Conservation (phyloP, 2,329 filamentous ascomycete genomes). For the Ophiocordyceps polyrhachis-furcata region DNA sequence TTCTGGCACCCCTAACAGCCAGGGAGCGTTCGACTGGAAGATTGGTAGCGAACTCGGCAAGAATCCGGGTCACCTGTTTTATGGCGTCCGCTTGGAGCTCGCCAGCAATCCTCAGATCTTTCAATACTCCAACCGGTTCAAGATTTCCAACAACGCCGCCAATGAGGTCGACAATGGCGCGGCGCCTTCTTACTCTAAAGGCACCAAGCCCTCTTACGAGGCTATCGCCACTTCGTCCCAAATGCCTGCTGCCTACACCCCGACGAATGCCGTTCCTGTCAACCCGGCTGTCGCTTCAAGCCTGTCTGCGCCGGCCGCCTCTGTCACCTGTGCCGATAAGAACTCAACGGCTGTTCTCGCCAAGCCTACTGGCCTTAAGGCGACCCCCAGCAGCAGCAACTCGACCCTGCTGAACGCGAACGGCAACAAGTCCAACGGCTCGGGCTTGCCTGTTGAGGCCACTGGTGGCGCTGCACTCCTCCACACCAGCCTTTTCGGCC, state of each 20-base stretch:
- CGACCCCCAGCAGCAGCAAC: not conserved
- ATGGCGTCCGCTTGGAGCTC: not conserved
- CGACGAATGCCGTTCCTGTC: not conserved
- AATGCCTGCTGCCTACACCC: not conserved
- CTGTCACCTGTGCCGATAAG: not conserved
- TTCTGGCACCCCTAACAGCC: not conserved
- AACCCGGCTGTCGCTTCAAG: not conserved
- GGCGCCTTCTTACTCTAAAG: not conserved
- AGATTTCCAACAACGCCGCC: not conserved
- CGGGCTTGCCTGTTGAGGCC: not conserved
- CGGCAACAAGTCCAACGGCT: not conserved
- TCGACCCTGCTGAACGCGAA: not conserved
- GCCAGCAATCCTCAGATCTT: not conserved
- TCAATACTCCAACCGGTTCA: not conserved
- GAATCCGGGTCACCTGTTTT: fast-evolving
- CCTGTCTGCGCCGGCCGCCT: not conserved
- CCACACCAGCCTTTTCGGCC: not conserved
- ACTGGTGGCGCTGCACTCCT: not conserved
- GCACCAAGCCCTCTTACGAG: not conserved
- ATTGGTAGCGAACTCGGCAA: not conserved
- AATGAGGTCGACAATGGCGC: not conserved
- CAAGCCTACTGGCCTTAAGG: not conserved
- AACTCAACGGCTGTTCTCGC: not conserved
- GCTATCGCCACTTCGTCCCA: not conserved
- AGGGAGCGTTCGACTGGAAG: not conserved